phyloP scores from a whole-genome alignment of 2,329 filamentous ascomycete species.

The Monosporascus sp. region DNA sequence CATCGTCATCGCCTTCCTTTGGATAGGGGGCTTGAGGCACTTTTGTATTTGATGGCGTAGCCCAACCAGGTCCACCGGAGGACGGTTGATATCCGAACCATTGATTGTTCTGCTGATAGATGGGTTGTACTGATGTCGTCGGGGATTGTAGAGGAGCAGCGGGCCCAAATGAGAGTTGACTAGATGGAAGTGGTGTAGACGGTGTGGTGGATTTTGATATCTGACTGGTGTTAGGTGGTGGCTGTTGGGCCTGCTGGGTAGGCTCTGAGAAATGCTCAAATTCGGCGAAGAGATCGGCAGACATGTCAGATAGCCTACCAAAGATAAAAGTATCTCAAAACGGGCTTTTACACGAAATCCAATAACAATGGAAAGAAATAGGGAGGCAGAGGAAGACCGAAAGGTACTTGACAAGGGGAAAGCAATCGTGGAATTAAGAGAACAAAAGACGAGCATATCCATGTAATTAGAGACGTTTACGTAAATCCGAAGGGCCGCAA shows the following conservation, averaged over 20 bases:
- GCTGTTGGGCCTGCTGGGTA: conserved; percentile 12
- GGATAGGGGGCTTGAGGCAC: conserved; percentile 5
- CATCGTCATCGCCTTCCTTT: conserved; percentile 37
- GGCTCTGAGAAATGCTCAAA: conserved; percentile 45
- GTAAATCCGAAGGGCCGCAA: not conserved
- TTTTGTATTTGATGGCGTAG: conserved; percentile 2
- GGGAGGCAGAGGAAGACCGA: not conserved
- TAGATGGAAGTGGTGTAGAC: conserved; percentile 5
- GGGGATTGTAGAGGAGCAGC: conserved; percentile 2
- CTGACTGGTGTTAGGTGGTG: not conserved
- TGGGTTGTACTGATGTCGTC: conserved; percentile 2
- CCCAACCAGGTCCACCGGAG: conserved; percentile 7
- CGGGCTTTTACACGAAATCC: not conserved
- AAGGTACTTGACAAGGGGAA: not conserved
- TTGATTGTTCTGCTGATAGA: conserved; percentile 17
- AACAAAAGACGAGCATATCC: not conserved
- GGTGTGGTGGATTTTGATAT: conserved; percentile 18
- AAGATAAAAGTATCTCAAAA: not conserved
- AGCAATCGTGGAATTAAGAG: too few relatives aligned
- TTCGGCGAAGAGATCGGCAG: conserved; percentile 60
- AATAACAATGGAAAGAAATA: not conserved
- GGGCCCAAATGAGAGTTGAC: conserved; percentile 16
- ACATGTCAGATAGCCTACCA: conserved; percentile 40
- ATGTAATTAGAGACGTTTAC: not conserved
- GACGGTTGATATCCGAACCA: conserved; percentile 28